Percentiles rank a stretch among this genome's conserved stretches.
Conservation (phyloP, 179 eudicot species). For the Heliamphora pulchella region DNA sequence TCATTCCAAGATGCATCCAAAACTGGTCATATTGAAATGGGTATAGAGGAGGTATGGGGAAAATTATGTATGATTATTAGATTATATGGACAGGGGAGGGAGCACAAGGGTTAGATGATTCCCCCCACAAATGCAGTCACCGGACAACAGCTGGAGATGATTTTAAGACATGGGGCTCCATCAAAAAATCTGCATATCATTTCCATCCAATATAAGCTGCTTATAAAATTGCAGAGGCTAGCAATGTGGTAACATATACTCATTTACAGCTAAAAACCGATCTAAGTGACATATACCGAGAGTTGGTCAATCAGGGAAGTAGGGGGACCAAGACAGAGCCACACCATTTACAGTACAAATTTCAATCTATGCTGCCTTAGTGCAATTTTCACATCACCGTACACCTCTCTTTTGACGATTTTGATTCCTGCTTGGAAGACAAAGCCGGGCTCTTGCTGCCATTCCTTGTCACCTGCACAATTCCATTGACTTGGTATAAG, state of each 20-base stretch:
- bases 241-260: neutral
- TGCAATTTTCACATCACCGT: slow-evolving; percentile 47
- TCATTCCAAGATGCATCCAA: too few species aligned
- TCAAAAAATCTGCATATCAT: too few species aligned
- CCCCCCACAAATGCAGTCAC: too few species aligned
- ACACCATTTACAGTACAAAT: slow-evolving; percentile 30
- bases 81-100: too few species aligned
- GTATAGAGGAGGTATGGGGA: too few species aligned
- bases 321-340: neutral
- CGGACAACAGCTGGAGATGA: too few species aligned
- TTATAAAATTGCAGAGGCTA: slow-evolving; percentile 4
- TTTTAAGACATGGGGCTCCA: too few species aligned
- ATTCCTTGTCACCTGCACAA: slow-evolving; percentile 48
- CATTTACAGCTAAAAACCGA: slow-evolving; percentile 13
- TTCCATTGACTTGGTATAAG: neutral
- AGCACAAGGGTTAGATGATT: too few species aligned
- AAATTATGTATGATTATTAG: too few species aligned
- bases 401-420: slow-evolving; percentile 62
- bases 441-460: slow-evolving; percentile 35
- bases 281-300: neutral
- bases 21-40: too few species aligned
- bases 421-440: slow-evolving; percentile 49
- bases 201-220: too few species aligned
- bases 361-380: neutral
- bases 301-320: neutral